Base-by-base conservation (phyloP, 306 rosid species). In the Vachellia pachyceras region DNA sequence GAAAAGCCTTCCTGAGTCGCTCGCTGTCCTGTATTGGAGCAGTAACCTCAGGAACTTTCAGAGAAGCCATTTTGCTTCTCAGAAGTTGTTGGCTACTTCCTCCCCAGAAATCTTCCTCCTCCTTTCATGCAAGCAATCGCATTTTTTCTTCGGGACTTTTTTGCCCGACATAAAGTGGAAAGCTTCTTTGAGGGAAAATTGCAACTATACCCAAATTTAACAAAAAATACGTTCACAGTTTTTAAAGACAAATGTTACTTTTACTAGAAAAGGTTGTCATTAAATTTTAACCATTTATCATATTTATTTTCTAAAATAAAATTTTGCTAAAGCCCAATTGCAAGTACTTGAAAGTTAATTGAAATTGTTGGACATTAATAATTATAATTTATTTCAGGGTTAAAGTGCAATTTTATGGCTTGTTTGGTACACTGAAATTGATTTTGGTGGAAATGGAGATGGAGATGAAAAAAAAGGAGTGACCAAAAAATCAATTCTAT, bases 11-110 rank as follows among this genome's bases (percentile, higher is more conserved):
- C 75, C 91, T 83, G 72, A 95, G 97, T 29, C 86, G 80, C 75
- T 88, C 89, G 74, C 88, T 77, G 78, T 95, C 99, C 6, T 89
- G 77, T 40, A 79, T 85, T 0, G 99, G 90, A 84, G 99, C 83
- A 84, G 94, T 86, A 84, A 72, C 10, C 73, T 86, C 88, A 7
- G 99, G 98, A 17, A 93, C 84, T 82, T 82, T 93, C 82, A 95
- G 72, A 11, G 90, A 85, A 42, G 86, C 94, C 99, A 90, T 90
- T 55, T 20, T 82, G 55, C 73, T 47, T 0, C 37, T 6, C 10
- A 33, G 55, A 40, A 14, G 33, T 3, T 7, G 64, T 10, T 54
- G 23, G 25, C 3, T 23, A 41, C 71, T 15, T 47, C 64, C 40
- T 57, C 47, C 50, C 11, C 35, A 20, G 72, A 73, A 75, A 81